A percentile compares a stretch with the other conserved stretches of the same genome.
Evolutionary conservation across 2,329 filamentous ascomycete species (phyloP).

Genomic region (Beauveria sp.): DNA sequence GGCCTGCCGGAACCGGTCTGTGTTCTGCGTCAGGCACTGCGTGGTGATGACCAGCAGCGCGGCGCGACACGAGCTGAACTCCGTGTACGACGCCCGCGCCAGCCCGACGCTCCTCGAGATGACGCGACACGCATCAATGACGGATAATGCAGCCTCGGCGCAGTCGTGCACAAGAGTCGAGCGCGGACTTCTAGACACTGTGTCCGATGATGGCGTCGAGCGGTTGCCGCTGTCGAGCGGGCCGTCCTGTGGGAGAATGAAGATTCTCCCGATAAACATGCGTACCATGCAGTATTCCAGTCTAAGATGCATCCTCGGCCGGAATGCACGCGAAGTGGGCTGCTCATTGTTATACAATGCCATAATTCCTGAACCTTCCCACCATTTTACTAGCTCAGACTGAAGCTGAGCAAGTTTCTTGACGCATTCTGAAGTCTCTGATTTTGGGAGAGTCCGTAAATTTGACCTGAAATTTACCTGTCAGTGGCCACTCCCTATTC

Average conservation of each 20-base stretch:
- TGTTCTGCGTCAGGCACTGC: slow-evolving; percentile 30
- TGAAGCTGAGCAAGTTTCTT: slow-evolving; percentile 28
- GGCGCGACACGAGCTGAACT: slow-evolving; percentile 48
- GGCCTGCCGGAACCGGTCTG: slow-evolving; percentile 34
- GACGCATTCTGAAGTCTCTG: slow-evolving; percentile 25
- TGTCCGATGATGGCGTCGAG: slow-evolving; percentile 22
- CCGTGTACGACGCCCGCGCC: slow-evolving; percentile 47
- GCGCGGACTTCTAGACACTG: slow-evolving; percentile 20
- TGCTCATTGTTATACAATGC: slow-evolving; percentile 26
- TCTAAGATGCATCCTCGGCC: slow-evolving; percentile 42
- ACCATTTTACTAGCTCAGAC: slow-evolving; percentile 30
- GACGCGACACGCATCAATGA: slow-evolving; percentile 41
- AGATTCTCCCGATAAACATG: slow-evolving; percentile 46
- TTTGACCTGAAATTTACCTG: slow-evolving; percentile 21
- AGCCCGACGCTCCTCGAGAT: slow-evolving; percentile 44
- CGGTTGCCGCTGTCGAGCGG: slow-evolving; percentile 24
- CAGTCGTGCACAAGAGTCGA: slow-evolving; percentile 41
- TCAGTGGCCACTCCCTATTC: slow-evolving; percentile 8
- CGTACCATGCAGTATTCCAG: slow-evolving; percentile 46
- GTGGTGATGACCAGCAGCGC: slow-evolving; percentile 41
- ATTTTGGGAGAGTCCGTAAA: slow-evolving; percentile 25
- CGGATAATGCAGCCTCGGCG: slow-evolving; percentile 43
- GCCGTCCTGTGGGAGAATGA: slow-evolving; percentile 35
- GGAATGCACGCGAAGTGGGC: slow-evolving; percentile 33
- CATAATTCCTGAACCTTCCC: slow-evolving; percentile 27